A percentile compares a stretch with the other conserved stretches of the same genome.
Evolutionary conservation across 2,329 filamentous ascomycete genomes (phyloP).

Genomic region (Arthrobotrys megalospora): DNA sequence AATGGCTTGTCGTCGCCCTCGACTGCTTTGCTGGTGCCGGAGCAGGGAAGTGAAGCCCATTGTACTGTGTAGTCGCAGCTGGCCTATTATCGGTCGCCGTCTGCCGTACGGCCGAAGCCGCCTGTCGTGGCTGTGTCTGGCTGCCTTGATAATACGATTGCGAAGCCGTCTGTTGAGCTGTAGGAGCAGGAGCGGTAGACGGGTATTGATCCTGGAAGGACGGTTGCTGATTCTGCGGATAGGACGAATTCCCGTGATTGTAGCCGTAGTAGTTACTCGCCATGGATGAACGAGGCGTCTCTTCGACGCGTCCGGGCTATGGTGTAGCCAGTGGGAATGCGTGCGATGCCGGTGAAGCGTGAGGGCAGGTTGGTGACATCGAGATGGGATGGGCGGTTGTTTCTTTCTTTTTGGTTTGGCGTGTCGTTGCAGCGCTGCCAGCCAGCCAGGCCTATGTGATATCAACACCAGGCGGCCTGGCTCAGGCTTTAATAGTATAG

Average conservation of each 20-base stretch:
- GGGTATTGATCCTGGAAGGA: conserved; percentile 38
- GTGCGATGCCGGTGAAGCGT: neutral
- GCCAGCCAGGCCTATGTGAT: neutral
- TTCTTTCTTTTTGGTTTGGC: conserved; percentile 14
- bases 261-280: conserved; percentile 49
- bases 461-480: neutral
- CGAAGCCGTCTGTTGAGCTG: conserved; percentile 16
- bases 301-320: conserved; percentile 25
- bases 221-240: conserved; percentile 46
- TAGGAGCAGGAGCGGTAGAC: conserved; percentile 20
- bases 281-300: conserved; percentile 24
- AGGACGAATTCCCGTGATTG: conserved; percentile 34
- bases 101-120: conserved; percentile 3
- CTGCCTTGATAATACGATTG: conserved; percentile 28
- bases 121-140: conserved; percentile 11
- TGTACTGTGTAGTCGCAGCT: conserved; percentile 40
- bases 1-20: neutral
- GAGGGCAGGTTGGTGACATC: neutral
- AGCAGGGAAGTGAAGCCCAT: conserved; percentile 51
- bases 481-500: too few relatives aligned
- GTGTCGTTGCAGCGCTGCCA: neutral
- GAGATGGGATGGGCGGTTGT: neutral
- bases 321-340: conserved; percentile 3
- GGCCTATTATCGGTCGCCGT: conserved; percentile 15
- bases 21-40: conserved; percentile 34